These are phyloP conservation scores for Crithidia fasciculata DNA, from an alignment of 208 protist genomes.

Conservation along the genomic window DNA sequence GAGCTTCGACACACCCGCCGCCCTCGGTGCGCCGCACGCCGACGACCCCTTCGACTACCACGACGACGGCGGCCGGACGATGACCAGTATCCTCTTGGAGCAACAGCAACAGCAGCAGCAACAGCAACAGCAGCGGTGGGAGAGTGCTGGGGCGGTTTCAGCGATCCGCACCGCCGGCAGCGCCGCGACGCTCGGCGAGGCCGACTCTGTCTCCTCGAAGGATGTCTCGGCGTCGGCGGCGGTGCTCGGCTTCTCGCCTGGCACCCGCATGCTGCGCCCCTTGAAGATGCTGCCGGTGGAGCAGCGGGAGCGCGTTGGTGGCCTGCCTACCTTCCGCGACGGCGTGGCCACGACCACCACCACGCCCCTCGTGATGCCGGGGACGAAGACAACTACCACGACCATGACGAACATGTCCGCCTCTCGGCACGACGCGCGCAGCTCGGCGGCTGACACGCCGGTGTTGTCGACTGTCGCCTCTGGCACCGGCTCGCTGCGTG, in stretches of 20 bases:
- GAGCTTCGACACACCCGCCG: not conserved
- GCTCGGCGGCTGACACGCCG: not conserved
- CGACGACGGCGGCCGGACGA: conserved; percentile 10
- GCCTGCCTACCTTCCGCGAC: not conserved
- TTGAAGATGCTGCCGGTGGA: not conserved
- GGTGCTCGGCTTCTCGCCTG: not conserved
- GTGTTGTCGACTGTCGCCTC: not conserved
- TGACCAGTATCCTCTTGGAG: not conserved
- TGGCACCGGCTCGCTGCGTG: conserved; percentile 13
- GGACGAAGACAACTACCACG: not conserved
- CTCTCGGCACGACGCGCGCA: not conserved
- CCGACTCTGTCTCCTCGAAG: not conserved
- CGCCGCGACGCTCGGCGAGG: not conserved
- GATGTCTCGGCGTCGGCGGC: not conserved
- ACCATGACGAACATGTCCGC: not conserved
- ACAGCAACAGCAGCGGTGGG: not conserved
- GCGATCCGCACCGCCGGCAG: no score
- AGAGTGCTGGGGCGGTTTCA: no score
- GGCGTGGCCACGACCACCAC: not conserved
- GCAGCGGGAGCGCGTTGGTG: not conserved
- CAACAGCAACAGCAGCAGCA: conserved; percentile 18
- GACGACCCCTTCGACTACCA: conserved; percentile 1
- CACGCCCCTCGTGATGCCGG: not conserved
- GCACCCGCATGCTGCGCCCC: conserved; percentile 18
- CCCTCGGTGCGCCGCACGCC: not conserved